Base-by-base conservation (phyloP, 78 protist species). In the Ministeria vibrans region DNA sequence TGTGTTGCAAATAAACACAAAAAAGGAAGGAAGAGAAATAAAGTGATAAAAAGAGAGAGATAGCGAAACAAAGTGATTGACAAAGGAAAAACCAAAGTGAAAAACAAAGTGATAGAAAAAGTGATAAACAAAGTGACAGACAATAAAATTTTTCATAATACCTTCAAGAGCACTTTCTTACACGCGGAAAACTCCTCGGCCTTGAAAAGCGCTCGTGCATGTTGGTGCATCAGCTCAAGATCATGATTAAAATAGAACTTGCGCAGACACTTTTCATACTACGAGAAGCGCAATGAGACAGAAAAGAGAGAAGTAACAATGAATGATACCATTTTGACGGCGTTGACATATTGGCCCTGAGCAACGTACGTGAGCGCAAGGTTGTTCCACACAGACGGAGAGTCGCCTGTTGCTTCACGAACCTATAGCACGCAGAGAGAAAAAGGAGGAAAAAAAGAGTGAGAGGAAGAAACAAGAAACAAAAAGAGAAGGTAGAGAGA, bases 151-250 rank as follows among this genome's bases (percentile, higher is more conserved):
- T n/a, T n/a, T n/a, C n/a, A n/a, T n/a, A n/a, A 49, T 49, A 49
- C 55, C 55, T 49, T 9, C 55, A 20, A 15, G n/a, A 49, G 55
- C 55, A 49, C 55, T 15, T 9, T 20, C 55, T 49, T 49, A 15
- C 55, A 49, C n/a, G 55, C 55, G 55, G 9, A 9, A 49, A 49
- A 49, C 55, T 55, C 44, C 11, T 86, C 82, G 15, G 83, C 83
- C 22, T 86, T 76, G 1, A 0, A 22, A 36, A n/a, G 70, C 39
- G 55, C 49, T 36, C 85, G 79, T 36, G 66, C 61, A 39, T 72
- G 75, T 22, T 86, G 89, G 34, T 44, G 38, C 22, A 86, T 51
- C 55, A 86, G 84, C 27, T 76, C 89, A 39, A 82, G 38, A 73
- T 82, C 73, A 55, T 87, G 75, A 7, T 64, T 27, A 38, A 77